Percentiles rank a stretch among this genome's conserved stretches.
Conservation (phyloP, 2,329 filamentous ascomycete genomes). For the Aspergillus sp. region DNA sequence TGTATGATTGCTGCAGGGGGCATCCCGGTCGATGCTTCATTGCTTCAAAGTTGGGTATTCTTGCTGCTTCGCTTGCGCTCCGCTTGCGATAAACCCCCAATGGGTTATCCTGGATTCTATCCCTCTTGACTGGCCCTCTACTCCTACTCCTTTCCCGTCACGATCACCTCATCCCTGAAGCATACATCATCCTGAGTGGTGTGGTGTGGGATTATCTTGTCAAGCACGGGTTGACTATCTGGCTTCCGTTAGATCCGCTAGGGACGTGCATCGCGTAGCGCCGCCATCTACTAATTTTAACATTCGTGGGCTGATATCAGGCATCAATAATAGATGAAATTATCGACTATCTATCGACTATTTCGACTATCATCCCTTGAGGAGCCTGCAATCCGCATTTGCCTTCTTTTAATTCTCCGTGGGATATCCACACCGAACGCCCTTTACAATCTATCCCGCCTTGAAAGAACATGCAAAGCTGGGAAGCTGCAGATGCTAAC, state of each 20-base stretch:
- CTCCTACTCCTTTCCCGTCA: not conserved
- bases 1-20: not conserved
- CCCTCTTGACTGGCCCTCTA: not conserved
- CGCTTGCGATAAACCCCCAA: not conserved
- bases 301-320: not conserved
- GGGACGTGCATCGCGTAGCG: constrained; percentile 1
- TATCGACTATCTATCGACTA: too few species aligned
- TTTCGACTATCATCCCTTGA: too few species aligned
- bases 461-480: too few species aligned
- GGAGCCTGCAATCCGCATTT: too few species aligned
- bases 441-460: not conserved
- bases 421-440: not conserved
- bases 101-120: not conserved
- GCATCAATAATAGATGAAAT: not conserved
- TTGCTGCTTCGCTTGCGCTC: not conserved
- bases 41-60: not conserved
- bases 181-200: not conserved
- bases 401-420: too few species aligned
- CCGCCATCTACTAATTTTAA: not conserved
- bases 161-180: too few species aligned
- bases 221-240: not conserved
- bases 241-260: not conserved
- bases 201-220: not conserved
- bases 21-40: not conserved
- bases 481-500: too few species aligned